Base-by-base conservation (phyloP, 2,329 filamentous ascomycete genomes). In the Epicoccum nigrum region DNA sequence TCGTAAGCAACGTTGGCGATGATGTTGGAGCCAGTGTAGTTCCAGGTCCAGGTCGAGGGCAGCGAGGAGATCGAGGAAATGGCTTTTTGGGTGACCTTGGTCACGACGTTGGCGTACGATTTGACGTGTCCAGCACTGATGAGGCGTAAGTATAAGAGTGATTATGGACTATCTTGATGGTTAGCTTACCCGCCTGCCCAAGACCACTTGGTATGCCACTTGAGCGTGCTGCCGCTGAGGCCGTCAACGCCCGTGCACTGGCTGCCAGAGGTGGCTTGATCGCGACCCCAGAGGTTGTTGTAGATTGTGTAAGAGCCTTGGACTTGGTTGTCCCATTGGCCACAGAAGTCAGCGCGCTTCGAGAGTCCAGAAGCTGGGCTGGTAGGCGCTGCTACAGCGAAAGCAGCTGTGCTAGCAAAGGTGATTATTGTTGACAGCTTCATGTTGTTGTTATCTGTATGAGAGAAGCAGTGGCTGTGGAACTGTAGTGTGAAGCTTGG, bases 1-100 rank as follows among this genome's bases (percentile, higher is more conserved):
- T 86, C 83, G 62, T 85, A 87, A 12, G 83, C 76, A 13, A 87
- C 84, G 62, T 87, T 79, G 44, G 82, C 82, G 27, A 83, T 73
- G 40, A 85, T 67, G 48, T 53, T 55, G 42, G 68, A 74, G 52
- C 77, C 80, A 23, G 75, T 76, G 71, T 85, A 84, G 27, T 52
- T 67, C 77, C 78, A 82, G 15, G 70, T 62, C 76, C 76, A 81
- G 19, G 67, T 72, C 4, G 78, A 74, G 17, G 73, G 64, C 30
- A 83, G 72, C 28, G 74, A 77, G 16, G 56, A 68, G 60, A 81
- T 67, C 20, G 59, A 53, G 11, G 65, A 68, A 20, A 77, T 54
- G 11, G 68, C 59, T 25, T 67, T 67, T 13, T 68, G 59, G 28
- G 58, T 56, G 19, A 70, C 65, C n/a, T 65, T 69, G 40, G 74